Conservation (phyloP, 768 basidiomycete species). For the Serendipita vermifera region DNA sequence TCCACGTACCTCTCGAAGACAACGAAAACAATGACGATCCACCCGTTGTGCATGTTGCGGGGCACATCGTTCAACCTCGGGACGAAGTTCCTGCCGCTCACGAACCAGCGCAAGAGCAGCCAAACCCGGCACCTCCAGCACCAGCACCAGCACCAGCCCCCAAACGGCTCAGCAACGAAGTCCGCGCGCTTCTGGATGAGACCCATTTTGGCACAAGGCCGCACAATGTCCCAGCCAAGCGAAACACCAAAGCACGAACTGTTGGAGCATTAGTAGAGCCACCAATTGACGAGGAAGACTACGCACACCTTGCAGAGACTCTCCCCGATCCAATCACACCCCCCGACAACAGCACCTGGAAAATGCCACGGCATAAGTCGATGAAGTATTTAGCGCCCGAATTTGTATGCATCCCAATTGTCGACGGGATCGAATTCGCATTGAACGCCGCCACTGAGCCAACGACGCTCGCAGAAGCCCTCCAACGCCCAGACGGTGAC, state of each 20-base stretch:
- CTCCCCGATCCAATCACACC: background rate
- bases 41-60: too few relatives aligned
- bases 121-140: too few relatives aligned
- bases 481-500: too few relatives aligned
- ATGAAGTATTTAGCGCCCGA: too few relatives aligned
- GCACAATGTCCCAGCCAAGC: background rate
- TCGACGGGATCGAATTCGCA: slow-evolving; percentile 14
- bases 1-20: background rate
- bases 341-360: background rate
- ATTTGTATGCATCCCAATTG: background rate
- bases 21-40: too few relatives aligned
- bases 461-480: too few relatives aligned
- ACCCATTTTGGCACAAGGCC: background rate
- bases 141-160: too few relatives aligned
- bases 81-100: background rate
- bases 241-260: background rate
- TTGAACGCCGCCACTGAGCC: slow-evolving; percentile 15
- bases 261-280: background rate
- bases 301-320: background rate
- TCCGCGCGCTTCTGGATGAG: background rate
- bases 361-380: slow-evolving; percentile 12
- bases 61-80: too few relatives aligned
- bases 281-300: background rate
- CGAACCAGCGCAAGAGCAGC: background rate
- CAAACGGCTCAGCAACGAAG: too few relatives aligned